Conservation (phyloP, 768 basidiomycete species). For the Amanita exitialis region DNA sequence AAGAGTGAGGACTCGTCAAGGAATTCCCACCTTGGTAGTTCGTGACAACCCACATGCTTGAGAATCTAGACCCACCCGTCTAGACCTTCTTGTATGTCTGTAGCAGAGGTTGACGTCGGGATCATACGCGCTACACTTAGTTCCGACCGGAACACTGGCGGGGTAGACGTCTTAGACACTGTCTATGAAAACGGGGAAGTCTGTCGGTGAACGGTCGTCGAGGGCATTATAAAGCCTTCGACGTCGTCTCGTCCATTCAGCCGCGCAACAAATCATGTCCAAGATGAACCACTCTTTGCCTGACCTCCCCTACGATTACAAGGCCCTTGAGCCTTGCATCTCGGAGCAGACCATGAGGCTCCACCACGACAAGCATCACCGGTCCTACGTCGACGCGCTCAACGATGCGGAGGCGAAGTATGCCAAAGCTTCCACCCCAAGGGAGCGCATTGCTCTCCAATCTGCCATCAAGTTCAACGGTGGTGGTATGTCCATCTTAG, state of each 20-base stretch:
- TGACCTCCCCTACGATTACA: conserved; percentile 66
- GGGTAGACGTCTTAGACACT: no score
- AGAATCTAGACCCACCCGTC: no score
- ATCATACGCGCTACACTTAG: no score
- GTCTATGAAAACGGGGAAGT: no score
- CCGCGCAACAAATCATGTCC: background rate
- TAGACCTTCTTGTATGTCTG: no score
- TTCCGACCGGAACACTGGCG: no score
- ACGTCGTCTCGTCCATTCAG: background rate
- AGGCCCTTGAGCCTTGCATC: conserved; percentile 91
- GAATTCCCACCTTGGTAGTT: no score
- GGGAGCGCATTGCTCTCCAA: conserved; percentile 80
- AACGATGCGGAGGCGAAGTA: conserved; percentile 83
- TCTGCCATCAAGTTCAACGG: conserved; percentile 94
- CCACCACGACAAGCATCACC: conserved; percentile 93
- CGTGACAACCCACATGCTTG: no score
- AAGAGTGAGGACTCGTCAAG: no score
- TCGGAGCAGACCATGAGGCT: conserved; percentile 87
- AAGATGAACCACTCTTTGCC: conserved; percentile 51
- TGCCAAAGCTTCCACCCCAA: conserved; percentile 54
- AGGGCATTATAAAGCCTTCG: background rate
- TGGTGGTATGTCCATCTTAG: conserved; percentile 50
- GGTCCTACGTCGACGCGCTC: conserved; percentile 86
- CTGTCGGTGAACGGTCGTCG: no score
- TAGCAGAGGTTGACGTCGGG: no score